phyloP scores from a whole-genome alignment of 225 moss, liverwort and hornwort species.

The Lunularia cruciata region DNA sequence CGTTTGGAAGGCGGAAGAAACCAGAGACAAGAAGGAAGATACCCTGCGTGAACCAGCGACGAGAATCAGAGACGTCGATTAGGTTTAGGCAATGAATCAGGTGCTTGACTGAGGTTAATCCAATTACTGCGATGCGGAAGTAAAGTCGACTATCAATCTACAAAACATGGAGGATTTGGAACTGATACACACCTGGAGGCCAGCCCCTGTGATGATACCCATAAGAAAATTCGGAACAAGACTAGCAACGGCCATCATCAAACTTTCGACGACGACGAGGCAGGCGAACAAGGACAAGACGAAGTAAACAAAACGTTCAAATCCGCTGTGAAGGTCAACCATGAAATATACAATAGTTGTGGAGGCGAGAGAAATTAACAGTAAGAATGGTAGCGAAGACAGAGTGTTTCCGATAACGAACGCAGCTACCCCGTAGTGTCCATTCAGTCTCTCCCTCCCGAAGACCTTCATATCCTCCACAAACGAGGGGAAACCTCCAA shows the following conservation, averaged over 20 bases:
- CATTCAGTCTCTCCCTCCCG: constrained; percentile 46
- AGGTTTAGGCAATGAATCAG: no score
- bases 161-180: no score
- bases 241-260: constrained; percentile 60
- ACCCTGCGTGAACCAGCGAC: constrained; percentile 30
- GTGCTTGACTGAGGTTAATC: no score
- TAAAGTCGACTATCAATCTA: no score
- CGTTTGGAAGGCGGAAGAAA: constrained; percentile 49
- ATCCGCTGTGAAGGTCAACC: constrained; percentile 44
- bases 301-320: constrained; percentile 43
- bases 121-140: no score
- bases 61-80: background rate
- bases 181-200: constrained; percentile 38
- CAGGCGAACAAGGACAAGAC: constrained; percentile 48
- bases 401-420: constrained; percentile 49
- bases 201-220: constrained; percentile 55
- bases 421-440: constrained; percentile 48
- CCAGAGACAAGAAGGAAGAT: constrained; percentile 48
- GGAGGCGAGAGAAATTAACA: constrained; percentile 34
- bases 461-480: constrained; percentile 62
- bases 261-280: constrained; percentile 46
- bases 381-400: constrained; percentile 42
- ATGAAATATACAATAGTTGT: constrained; percentile 43
- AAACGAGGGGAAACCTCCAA: constrained; percentile 54
- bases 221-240: constrained; percentile 55